phyloP scores from a whole-genome alignment of 768 basidiomycete genomes.

The Solioccasus polychromus region DNA sequence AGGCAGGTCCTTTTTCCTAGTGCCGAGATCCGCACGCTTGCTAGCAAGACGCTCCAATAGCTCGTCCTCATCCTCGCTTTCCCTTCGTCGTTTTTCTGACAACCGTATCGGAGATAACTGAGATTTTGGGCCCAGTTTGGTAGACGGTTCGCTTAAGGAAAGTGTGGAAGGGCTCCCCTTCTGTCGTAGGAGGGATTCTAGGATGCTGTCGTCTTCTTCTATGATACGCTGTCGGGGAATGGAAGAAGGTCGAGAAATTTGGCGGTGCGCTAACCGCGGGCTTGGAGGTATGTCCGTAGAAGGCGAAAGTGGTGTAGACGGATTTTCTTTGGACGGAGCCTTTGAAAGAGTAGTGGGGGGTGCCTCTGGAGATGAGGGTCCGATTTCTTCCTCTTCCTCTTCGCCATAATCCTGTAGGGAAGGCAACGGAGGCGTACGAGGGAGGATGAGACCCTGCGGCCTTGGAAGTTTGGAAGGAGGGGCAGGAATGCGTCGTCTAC shows the following conservation, averaged over 20 bases:
- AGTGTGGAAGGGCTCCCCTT: conserved; percentile 37
- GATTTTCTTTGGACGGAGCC: conserved; percentile 12
- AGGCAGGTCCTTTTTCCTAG: conserved; percentile 39
- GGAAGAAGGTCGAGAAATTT: conserved; percentile 36
- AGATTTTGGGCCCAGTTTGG: conserved; percentile 30
- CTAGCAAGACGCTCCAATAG: conserved; percentile 55
- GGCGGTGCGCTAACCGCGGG: conserved; percentile 39
- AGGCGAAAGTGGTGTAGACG: conserved; percentile 29
- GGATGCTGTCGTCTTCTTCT: conserved; percentile 52
- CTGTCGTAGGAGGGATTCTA: conserved; percentile 52
- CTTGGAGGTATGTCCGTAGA: conserved; percentile 36
- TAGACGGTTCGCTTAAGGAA: conserved; percentile 28
- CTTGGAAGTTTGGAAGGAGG: conserved; percentile 47
- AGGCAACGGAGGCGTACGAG: conserved; percentile 53
- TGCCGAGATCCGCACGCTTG: conserved; percentile 53
- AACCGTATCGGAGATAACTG: conserved; percentile 47
- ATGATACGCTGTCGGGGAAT: conserved; percentile 43
- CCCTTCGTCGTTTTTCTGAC: conserved; percentile 68
- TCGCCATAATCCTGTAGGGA: conserved; percentile 77
- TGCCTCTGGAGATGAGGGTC: conserved; percentile 12
- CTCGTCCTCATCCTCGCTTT: conserved; percentile 70
- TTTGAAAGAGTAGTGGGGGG: conserved; percentile 12
- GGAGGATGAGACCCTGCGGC: conserved; percentile 36
- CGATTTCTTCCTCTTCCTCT: conserved; percentile 53
- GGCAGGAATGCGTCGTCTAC: conserved; percentile 52